These are phyloP conservation scores for Clavispora vitiphila DNA, from an alignment of 805 yeast species.

Conservation along the genomic window DNA sequence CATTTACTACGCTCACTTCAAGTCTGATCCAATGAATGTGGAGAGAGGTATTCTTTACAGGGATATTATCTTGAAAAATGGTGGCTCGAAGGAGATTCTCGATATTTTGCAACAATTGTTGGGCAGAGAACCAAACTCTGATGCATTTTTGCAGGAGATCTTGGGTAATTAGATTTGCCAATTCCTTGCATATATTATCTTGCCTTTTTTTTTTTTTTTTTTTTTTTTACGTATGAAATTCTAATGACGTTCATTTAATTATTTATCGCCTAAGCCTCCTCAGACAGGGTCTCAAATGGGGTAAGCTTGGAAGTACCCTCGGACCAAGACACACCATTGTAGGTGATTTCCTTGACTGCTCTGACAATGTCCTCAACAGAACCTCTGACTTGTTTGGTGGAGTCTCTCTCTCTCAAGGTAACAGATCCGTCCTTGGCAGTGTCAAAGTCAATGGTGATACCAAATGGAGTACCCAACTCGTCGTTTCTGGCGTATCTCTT, in stretches of 20 bases:
- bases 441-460: slow-evolving; percentile 94
- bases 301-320: slow-evolving; percentile 73
- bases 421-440: slow-evolving; percentile 82
- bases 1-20: slow-evolving; percentile 68
- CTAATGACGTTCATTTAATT: not conserved
- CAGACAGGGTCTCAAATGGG: slow-evolving; percentile 51
- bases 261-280: slow-evolving; percentile 5
- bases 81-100: slow-evolving; percentile 69
- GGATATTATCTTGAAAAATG: slow-evolving; percentile 61
- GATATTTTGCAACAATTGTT: slow-evolving; percentile 60
- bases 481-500: slow-evolving; percentile 97
- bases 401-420: slow-evolving; percentile 95
- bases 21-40: slow-evolving; percentile 60
- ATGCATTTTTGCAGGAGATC: slow-evolving; percentile 67
- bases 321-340: slow-evolving; percentile 73
- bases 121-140: slow-evolving; percentile 71
- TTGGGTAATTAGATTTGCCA: slow-evolving; percentile 14
- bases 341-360: slow-evolving; percentile 73
- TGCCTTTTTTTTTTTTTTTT: no score
- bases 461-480: slow-evolving; percentile 98
- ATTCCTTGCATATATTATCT: not conserved
- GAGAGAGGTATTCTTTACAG: slow-evolving; percentile 62
- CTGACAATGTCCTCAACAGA: slow-evolving; percentile 60
- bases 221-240: not conserved
- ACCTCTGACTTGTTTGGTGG: slow-evolving; percentile 96